Evolutionary conservation across 176 grass and related monocot genomes (phyloP).

Genomic region (Carex kokanica): DNA sequence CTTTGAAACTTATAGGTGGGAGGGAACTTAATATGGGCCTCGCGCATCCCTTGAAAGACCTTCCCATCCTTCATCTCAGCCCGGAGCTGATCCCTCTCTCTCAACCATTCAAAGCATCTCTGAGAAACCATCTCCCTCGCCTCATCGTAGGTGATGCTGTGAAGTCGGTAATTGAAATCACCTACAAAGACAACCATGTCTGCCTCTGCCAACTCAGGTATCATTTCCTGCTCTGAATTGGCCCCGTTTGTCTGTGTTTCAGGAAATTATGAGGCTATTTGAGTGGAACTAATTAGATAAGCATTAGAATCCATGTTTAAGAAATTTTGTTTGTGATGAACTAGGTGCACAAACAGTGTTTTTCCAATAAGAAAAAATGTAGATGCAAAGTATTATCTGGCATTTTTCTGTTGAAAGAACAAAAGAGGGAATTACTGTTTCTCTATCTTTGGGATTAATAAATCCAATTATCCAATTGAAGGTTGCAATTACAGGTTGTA

Average conservation of each 20-base stretch:
- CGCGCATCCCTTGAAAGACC: slow-evolving; percentile 98
- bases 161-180: slow-evolving; percentile 98
- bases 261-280: not conserved
- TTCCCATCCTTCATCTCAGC: slow-evolving; percentile 95
- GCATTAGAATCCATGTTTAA: not conserved
- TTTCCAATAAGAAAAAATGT: slow-evolving; percentile 7
- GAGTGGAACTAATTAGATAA: not conserved
- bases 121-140: slow-evolving; percentile 98
- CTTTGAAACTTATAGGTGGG: slow-evolving; percentile 98
- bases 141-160: slow-evolving; percentile 92
- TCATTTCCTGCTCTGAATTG: slow-evolving; percentile 34
- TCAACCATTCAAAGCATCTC: slow-evolving; percentile 98
- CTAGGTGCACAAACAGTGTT: slow-evolving; percentile 1
- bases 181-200: slow-evolving; percentile 97
- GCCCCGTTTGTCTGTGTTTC: slow-evolving; percentile 23
- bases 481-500: not conserved
- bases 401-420: not conserved
- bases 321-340: not conserved
- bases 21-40: slow-evolving; percentile 94
- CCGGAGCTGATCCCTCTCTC: slow-evolving; percentile 92
- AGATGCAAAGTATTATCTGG: not conserved
- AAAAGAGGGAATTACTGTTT: not conserved
- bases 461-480: not conserved
- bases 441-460: not conserved
- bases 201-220: slow-evolving; percentile 75